These are phyloP conservation scores for Pichia phayaonensis DNA, from an alignment of 805 yeast species.

Conservation along the genomic window DNA sequence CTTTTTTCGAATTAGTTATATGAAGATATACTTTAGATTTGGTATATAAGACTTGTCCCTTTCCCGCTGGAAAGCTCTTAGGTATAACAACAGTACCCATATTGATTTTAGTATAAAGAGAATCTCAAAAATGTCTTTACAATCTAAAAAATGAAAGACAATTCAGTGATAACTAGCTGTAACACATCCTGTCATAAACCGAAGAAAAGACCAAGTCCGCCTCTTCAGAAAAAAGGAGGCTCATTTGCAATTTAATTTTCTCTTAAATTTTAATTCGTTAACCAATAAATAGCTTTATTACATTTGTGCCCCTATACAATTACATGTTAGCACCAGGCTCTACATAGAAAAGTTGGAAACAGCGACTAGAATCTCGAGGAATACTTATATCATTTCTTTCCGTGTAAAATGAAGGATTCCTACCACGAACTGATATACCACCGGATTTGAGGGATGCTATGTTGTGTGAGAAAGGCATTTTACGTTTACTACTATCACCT, in stretches of 20 bases:
- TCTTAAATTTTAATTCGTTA: no score
- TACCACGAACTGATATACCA: slow-evolving; percentile 51
- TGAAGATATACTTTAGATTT: slow-evolving; percentile 79
- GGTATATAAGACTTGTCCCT: slow-evolving; percentile 42
- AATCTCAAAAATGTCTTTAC: not conserved
- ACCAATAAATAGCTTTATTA: not conserved
- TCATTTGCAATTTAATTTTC: not conserved
- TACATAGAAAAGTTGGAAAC: not conserved
- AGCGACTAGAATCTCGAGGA: slow-evolving; percentile 2
- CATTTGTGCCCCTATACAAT: not conserved
- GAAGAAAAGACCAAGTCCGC: not conserved
- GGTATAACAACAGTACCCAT: slow-evolving; percentile 2
- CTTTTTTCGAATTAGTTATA: slow-evolving; percentile 63
- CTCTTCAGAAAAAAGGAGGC: not conserved
- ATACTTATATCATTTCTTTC: slow-evolving; percentile 44
- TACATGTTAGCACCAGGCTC: not conserved
- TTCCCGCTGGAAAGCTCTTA: slow-evolving; percentile 25
- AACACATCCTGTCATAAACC: not conserved
- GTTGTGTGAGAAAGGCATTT: not conserved
- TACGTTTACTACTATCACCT: not conserved
- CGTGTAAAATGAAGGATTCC: slow-evolving; percentile 54
- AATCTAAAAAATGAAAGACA: not conserved
- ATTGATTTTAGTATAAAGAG: no score
- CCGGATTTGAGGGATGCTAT: slow-evolving; percentile 21
- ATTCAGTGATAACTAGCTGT: not conserved